Percentiles rank a stretch among this genome's conserved stretches.
phyloP scores from a whole-genome alignment of 108 stramenopile genomes.

The Skeletonema menzelii region DNA sequence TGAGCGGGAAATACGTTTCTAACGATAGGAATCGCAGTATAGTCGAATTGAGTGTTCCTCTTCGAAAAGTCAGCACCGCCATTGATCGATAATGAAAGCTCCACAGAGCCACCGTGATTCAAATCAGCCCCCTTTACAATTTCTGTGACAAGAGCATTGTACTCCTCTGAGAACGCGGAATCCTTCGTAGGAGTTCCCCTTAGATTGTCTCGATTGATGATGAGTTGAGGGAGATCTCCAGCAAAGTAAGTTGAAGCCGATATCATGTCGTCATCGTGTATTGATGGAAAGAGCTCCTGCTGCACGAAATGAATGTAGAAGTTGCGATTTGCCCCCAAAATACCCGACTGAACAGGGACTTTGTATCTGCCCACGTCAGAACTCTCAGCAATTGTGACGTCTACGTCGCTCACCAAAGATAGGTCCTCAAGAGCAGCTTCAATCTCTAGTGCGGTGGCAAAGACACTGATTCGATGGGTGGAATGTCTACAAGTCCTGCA shows the following conservation, averaged over 20 bases:
- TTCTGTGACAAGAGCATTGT: slow-evolving; percentile 33
- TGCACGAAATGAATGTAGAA: slow-evolving; percentile 42
- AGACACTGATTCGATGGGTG: slow-evolving; percentile 24
- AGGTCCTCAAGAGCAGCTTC: slow-evolving; percentile 34
- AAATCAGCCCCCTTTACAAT: slow-evolving; percentile 43
- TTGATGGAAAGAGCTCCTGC: slow-evolving; percentile 13
- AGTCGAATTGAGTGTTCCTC: slow-evolving; percentile 38
- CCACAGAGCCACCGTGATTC: slow-evolving; percentile 53
- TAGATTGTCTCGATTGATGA: slow-evolving; percentile 19
- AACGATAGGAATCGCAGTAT: slow-evolving; percentile 55
- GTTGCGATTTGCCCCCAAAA: slow-evolving; percentile 36
- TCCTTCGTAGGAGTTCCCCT: slow-evolving; percentile 32
- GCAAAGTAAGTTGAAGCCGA: slow-evolving; percentile 14
- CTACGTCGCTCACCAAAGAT: slow-evolving; percentile 26
- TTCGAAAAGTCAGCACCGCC: slow-evolving; percentile 60
- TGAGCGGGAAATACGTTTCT: slow-evolving; percentile 47
- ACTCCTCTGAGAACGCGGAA: slow-evolving; percentile 17
- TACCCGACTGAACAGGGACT: slow-evolving; percentile 31
- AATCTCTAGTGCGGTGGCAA: slow-evolving; percentile 36
- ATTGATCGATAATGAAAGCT: slow-evolving; percentile 61
- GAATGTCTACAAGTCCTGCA: slow-evolving; percentile 23
- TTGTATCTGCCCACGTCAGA: slow-evolving; percentile 37
- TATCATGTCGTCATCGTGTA: not conserved
- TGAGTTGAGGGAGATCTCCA: slow-evolving; percentile 33
- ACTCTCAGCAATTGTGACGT: slow-evolving; percentile 38